Evolutionary conservation across 2,329 filamentous ascomycete genomes (phyloP).

Genomic region (Fusarium robinianum): DNA sequence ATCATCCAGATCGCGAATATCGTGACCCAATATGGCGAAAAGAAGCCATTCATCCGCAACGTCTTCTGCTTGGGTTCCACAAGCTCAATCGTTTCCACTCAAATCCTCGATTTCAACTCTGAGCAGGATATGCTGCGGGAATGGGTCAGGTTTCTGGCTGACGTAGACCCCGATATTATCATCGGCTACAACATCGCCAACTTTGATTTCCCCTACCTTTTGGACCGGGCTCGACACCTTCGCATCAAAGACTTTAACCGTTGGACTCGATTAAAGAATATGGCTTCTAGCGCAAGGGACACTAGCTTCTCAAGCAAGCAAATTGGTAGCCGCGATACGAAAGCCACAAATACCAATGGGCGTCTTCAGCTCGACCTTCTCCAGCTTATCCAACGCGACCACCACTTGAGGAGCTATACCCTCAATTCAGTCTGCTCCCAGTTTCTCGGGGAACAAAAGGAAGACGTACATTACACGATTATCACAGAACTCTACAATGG

Average conservation of each 20-base stretch:
- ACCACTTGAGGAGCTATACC: conserved; percentile 95
- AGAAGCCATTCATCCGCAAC: conserved; percentile 93
- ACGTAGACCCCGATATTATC: conserved; percentile 94
- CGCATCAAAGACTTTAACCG: conserved; percentile 81
- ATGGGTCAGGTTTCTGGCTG: conserved; percentile 88
- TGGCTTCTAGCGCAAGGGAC: conserved; percentile 73
- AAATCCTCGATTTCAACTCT: conserved; percentile 79
- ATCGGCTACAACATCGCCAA: conserved; percentile 99
- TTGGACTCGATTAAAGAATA: conserved; percentile 78
- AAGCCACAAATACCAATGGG: conserved; percentile 92
- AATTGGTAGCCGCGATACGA: conserved; percentile 95
- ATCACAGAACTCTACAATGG: conserved; percentile 98
- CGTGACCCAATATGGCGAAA: conserved; percentile 94
- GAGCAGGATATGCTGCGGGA: conserved; percentile 90
- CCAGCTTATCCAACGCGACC: conserved; percentile 92
- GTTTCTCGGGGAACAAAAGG: conserved; percentile 95
- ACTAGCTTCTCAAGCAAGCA: conserved; percentile 96
- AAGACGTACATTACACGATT: conserved; percentile 99
- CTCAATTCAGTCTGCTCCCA: conserved; percentile 95
- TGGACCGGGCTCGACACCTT: conserved; percentile 84
- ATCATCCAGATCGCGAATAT: conserved; percentile 99
- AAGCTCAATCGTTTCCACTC: conserved; percentile 91
- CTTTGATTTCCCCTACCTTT: conserved; percentile 96
- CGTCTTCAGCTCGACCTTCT: conserved; percentile 89
- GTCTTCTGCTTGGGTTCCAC: conserved; percentile 95